Evolutionary conservation across 2,329 filamentous ascomycete species (phyloP).

Genomic region (Clathrospora elynae): DNA sequence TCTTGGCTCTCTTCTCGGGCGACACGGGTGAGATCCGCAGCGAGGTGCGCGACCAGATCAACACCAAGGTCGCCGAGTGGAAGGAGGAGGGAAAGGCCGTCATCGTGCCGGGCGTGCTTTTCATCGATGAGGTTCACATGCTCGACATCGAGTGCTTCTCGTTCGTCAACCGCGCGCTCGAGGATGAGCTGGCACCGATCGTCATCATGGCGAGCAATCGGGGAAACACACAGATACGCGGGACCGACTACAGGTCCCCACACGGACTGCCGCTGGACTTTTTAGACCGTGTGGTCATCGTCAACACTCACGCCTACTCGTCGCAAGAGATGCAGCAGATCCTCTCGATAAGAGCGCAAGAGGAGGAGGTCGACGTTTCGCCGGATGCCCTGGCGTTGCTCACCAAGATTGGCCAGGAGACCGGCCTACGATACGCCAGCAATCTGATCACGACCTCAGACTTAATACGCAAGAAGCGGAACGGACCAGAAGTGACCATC

Average conservation of each 20-base stretch:
- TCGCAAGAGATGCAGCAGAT: conserved; percentile 90
- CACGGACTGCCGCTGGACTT: conserved; percentile 96
- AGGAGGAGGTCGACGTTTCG: conserved; percentile 92
- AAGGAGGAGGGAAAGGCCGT: conserved; percentile 99
- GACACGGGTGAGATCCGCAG: conserved; percentile 97
- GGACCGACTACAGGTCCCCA: conserved; percentile 89
- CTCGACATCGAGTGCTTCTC: conserved; percentile 99
- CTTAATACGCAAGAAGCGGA: conserved; percentile 83
- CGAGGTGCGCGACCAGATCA: conserved; percentile 97
- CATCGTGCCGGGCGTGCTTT: conserved; percentile 94
- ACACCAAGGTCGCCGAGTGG: conserved; percentile 98
- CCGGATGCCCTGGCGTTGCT: conserved; percentile 88
- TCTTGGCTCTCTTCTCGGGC: conserved; percentile 94
- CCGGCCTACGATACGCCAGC: conserved; percentile 92
- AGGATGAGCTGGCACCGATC: conserved; percentile 92
- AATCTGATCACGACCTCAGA: conserved; percentile 96
- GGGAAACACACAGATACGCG: conserved; percentile 86
- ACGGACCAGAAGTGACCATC: conserved; percentile 79
- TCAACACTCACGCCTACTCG: conserved; percentile 86
- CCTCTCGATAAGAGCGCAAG: conserved; percentile 85
- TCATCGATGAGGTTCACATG: conserved; percentile 99
- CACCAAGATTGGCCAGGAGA: conserved; percentile 93
- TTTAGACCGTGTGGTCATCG: conserved; percentile 92
- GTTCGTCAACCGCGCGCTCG: conserved; percentile 95
- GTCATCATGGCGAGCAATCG: conserved; percentile 99